phyloP scores from a whole-genome alignment of 1,139 yeast genomes.

The Sugiyamaella neomexicana region DNA sequence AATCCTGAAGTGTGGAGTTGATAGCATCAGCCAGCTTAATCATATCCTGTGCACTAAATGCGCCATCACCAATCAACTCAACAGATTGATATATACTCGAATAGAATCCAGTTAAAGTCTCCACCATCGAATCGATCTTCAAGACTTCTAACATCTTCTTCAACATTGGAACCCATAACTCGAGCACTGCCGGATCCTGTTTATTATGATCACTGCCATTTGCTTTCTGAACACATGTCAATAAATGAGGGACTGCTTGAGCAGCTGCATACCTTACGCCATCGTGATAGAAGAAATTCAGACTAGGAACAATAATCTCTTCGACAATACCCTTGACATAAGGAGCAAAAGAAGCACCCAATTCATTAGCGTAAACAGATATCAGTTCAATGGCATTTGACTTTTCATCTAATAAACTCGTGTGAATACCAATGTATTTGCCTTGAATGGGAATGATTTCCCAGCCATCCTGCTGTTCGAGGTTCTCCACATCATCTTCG shows the following conservation, averaged over 20 bases:
- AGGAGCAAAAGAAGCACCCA: constrained; percentile 78
- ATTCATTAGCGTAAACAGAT: constrained; percentile 81
- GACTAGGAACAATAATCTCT: constrained; percentile 82
- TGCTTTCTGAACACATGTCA: constrained; percentile 49
- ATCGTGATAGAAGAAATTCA: constrained; percentile 88
- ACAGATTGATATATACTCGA: constrained; percentile 69
- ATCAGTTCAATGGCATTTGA: constrained; percentile 87
- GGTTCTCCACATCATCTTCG: constrained; percentile 83
- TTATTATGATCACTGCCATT: constrained; percentile 33
- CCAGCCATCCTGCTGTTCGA: constrained; percentile 88
- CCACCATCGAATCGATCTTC: constrained; percentile 79
- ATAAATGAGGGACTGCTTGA: constrained; percentile 72
- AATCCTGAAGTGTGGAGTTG: constrained; percentile 61
- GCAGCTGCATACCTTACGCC: constrained; percentile 94
- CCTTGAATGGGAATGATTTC: constrained; percentile 91
- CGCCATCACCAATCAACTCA: constrained; percentile 60
- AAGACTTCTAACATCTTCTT: constrained; percentile 68
- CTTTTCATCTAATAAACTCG: constrained; percentile 89
- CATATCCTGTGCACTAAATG: constrained; percentile 59
- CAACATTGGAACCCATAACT: constrained; percentile 72
- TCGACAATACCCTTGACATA: constrained; percentile 77
- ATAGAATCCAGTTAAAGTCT: constrained; percentile 75
- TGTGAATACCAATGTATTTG: constrained; percentile 90
- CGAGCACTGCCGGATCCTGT: constrained; percentile 49
- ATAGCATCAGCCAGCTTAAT: constrained; percentile 60